These are phyloP conservation scores for Mucor lusitanicus DNA, from an alignment of 371 early-diverging fungal genomes.

Conservation along the genomic window DNA sequence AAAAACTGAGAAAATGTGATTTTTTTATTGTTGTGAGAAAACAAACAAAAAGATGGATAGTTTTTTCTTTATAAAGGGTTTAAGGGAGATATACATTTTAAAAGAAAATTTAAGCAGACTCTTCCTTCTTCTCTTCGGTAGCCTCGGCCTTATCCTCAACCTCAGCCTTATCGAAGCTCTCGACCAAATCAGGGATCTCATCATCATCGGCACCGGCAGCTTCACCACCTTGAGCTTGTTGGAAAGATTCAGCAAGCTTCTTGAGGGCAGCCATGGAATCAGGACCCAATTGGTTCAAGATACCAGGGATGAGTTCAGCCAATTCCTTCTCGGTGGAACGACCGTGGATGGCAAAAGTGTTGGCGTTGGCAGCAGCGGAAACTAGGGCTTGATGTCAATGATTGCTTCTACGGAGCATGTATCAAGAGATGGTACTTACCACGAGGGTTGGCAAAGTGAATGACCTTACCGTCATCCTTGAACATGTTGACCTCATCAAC, in stretches of 20 bases:
- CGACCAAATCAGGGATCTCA: conserved; percentile 80
- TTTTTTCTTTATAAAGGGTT: neutral
- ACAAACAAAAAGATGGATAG: neutral
- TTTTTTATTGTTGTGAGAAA: neutral
- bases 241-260: conserved; percentile 86
- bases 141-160: conserved; percentile 47
- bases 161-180: conserved; percentile 59
- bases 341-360: conserved; percentile 94
- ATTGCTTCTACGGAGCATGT: neutral
- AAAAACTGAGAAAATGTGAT: no score
- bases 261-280: conserved; percentile 90
- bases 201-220: conserved; percentile 60
- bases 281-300: conserved; percentile 95
- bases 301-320: conserved; percentile 90
- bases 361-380: conserved; percentile 82
- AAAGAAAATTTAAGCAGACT: conserved; percentile 20
- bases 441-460: conserved; percentile 91
- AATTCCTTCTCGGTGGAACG: conserved; percentile 87
- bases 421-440: conserved; percentile 51
- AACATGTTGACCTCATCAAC: conserved; percentile 99
- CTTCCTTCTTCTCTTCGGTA: conserved; percentile 34
- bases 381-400: conserved; percentile 43
- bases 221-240: conserved; percentile 60
- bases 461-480: conserved; percentile 90
- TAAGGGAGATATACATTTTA: neutral